Conservation (phyloP, 805 yeast species). For the Zygosaccharomyces pseudorouxii region DNA sequence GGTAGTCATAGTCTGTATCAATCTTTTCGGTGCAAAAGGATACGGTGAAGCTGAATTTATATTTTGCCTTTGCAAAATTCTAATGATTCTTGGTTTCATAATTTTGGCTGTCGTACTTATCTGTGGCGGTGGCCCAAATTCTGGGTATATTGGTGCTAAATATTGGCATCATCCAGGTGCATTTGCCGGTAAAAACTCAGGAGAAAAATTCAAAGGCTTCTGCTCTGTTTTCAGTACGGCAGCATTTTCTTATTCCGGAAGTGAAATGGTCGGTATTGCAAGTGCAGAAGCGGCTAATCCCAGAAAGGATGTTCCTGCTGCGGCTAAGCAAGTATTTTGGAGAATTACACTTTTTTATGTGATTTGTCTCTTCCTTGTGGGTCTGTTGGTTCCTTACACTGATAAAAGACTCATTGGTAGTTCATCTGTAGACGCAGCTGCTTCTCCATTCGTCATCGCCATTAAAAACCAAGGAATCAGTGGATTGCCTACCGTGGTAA, state of each 20-base stretch:
- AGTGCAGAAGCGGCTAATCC: slow-evolving; percentile 48
- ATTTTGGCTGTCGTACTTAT: slow-evolving; percentile 48
- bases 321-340: slow-evolving; percentile 55
- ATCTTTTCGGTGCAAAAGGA: slow-evolving; percentile 50
- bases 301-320: slow-evolving; percentile 45
- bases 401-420: slow-evolving; percentile 44
- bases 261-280: slow-evolving; percentile 50
- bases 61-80: slow-evolving; percentile 46
- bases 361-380: slow-evolving; percentile 42
- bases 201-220: slow-evolving; percentile 46
- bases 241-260: slow-evolving; percentile 51
- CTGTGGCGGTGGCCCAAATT: slow-evolving; percentile 43
- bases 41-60: slow-evolving; percentile 53
- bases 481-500: slow-evolving; percentile 61
- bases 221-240: slow-evolving; percentile 53
- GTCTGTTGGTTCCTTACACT: slow-evolving; percentile 45
- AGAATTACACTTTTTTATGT: slow-evolving; percentile 47
- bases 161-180: slow-evolving; percentile 58
- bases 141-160: slow-evolving; percentile 42
- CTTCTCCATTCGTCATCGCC: slow-evolving; percentile 78
- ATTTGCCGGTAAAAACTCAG: slow-evolving; percentile 43
- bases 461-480: slow-evolving; percentile 56
- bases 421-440: slow-evolving; percentile 52
- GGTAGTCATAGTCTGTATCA: slow-evolving; percentile 43
- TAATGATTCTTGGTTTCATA: slow-evolving; percentile 49